Evolutionary conservation across 441 rosid genomes (phyloP), one percentile per base, ranked within the genome.

Genomic region (Kokia cookei): DNA sequence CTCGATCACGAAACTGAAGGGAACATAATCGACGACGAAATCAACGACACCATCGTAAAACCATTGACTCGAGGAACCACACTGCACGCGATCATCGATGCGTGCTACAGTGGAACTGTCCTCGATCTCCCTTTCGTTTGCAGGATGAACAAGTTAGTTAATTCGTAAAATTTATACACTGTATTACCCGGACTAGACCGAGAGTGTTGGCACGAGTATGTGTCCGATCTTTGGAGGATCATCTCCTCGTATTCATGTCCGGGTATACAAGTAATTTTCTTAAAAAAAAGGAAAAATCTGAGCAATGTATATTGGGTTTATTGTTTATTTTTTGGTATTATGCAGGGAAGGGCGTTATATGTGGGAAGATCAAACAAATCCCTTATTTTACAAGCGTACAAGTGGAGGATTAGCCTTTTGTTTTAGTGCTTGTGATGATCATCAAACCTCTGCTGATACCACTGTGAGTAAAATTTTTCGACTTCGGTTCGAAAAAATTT

Each of bases 1-100:
- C 85, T 90, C 17, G 98, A 92, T 82, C 84, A 84, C 47, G 96
- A 92, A 75, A 89, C 87, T 0, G 82, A 87, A 47, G 98, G 98
- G 1, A 75, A 72, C 71, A 88, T 94, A 63, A 68, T 89, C 15
- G 98, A 90, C 22, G 96, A 92, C 53, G 96, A 94, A 75, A 82
- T 92, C 59, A 92, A 92, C 26, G 74, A 64, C 24, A 86, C 81
- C 51, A 86, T 94, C 19, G 93, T 93, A 4, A 86, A 88, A 83
- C 97, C 96, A 0, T 82, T 93, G 22, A 88, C 89, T 26, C 76
- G 58, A 50, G 94, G 90, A 17, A 92, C 78, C 72, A 86, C 77
- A 65, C 97, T 93, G 66, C 96, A 90, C 15, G 92, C 93, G 35
- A 75, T 92, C 55, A 71, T 93, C 7, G 98, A 93, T 75, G 75